These are phyloP conservation scores for Phoenix dactylifera DNA, from an alignment of 176 grass and related monocot species.

Conservation along the genomic window DNA sequence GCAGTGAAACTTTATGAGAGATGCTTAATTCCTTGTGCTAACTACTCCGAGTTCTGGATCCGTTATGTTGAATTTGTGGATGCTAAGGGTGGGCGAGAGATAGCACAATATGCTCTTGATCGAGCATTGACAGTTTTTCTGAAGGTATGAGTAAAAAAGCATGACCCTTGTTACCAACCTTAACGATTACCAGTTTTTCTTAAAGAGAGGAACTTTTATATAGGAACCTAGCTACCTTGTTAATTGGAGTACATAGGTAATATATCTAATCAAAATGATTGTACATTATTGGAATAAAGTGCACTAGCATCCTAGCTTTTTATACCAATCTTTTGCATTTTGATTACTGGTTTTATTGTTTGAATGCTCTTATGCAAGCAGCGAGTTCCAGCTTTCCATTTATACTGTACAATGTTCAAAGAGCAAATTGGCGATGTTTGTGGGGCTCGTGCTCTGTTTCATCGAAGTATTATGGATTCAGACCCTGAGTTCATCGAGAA, in stretches of 20 bases:
- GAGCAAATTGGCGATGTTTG: constrained; percentile 74
- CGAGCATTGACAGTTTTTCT: constrained; percentile 65
- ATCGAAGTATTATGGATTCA: constrained; percentile 30
- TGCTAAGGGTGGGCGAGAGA: constrained; percentile 71
- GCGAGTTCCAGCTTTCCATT: constrained; percentile 64
- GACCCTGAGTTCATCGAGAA: constrained; percentile 40
- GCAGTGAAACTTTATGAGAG: constrained; percentile 91
- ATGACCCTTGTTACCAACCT: background rate
- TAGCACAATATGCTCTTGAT: constrained; percentile 63
- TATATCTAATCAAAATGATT: too few species aligned
- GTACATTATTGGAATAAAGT: too few species aligned
- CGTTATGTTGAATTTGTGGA: constrained; percentile 79
- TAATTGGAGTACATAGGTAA: too few species aligned
- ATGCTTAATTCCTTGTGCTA: constrained; percentile 90
- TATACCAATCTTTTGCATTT: too few species aligned
- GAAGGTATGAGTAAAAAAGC: constrained; percentile 45
- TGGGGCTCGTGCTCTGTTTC: constrained; percentile 57
- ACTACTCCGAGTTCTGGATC: constrained; percentile 92
- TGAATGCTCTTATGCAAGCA: constrained; percentile 19
- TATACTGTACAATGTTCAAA: constrained; percentile 82
- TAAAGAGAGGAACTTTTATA: too few species aligned
- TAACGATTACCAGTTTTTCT: background rate
- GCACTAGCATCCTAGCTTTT: too few species aligned
- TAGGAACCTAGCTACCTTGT: too few species aligned
- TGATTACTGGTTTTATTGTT: too few species aligned